Percentiles rank a stretch among this genome's conserved stretches.
phyloP scores from a whole-genome alignment of 2,329 filamentous ascomycete species.

The Cercospora zeina region DNA sequence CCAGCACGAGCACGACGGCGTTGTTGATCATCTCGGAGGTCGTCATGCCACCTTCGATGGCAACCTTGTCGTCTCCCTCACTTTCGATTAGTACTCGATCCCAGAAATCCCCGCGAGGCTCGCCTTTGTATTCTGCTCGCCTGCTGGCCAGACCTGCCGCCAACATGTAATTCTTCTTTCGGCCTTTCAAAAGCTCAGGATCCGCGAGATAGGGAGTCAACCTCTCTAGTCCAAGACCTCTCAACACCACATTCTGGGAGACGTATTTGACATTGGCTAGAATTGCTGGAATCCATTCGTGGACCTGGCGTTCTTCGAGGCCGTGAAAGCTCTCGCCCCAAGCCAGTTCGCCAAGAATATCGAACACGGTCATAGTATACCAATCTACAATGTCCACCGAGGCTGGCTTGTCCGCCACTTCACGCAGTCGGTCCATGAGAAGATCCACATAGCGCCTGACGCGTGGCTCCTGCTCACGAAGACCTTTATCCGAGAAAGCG shows the following conservation, averaged over 20 bases:
- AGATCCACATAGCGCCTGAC: slow-evolving; percentile 45
- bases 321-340: slow-evolving; percentile 36
- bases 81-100: slow-evolving; percentile 27
- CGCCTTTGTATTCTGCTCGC: slow-evolving; percentile 17
- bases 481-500: slow-evolving; percentile 35
- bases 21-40: slow-evolving; percentile 36
- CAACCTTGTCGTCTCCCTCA: slow-evolving; percentile 21
- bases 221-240: slow-evolving; percentile 7
- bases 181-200: slow-evolving; percentile 1
- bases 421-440: slow-evolving; percentile 36
- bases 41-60: slow-evolving; percentile 32
- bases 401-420: slow-evolving; percentile 22
- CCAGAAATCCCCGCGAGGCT: slow-evolving; percentile 25
- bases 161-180: slow-evolving; percentile 30
- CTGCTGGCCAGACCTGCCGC: slow-evolving; percentile 17
- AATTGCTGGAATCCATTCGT: slow-evolving; percentile 40
- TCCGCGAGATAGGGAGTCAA: slow-evolving; percentile 18
- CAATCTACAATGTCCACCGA: slow-evolving; percentile 33
- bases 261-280: slow-evolving; percentile 33
- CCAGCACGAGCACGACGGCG: slow-evolving; percentile 35
- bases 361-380: slow-evolving; percentile 34
- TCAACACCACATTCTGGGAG: slow-evolving; percentile 5
- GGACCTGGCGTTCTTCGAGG: slow-evolving; percentile 33
- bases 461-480: slow-evolving; percentile 43
- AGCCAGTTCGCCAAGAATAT: slow-evolving; percentile 35